Base-by-base conservation (phyloP, 1,284 basidiomycete species). In the Cutaneotrichosporon arboriforme region DNA sequence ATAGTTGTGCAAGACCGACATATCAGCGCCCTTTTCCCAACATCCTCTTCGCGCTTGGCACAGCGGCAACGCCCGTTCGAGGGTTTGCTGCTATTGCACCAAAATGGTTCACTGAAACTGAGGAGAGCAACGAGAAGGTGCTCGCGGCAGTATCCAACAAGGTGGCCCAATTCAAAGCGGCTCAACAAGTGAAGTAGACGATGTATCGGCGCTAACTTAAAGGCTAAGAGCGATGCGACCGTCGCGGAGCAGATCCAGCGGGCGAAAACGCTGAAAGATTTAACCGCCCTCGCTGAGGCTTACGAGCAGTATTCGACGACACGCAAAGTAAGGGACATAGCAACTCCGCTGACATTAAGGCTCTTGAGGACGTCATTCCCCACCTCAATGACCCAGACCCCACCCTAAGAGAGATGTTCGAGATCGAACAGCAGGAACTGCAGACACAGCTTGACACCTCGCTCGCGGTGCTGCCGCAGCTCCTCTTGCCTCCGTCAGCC, bases 341-440 rank as follows among this genome's bases (percentile, higher is more conserved):
- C 7, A 12, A 38, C 2, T 13, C 37, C 31, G 34, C 10, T 21
- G 45, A 18, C 38, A 22, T 26, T 31, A 17, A 89, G 86, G 79
- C 83, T 44, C 74, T 88, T 14, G 68, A 81, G 59, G 86, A 87
- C 58, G 83, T 84, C 0, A 66, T 77, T 4, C 68, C 79, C 0
- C 80, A 90, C 1, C 79, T 91, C 1, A 69, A 78, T n/a, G 88
- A 91, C 65, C 77, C 85, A 0, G 92, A 97, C 65, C 79, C 82
- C 1, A 78, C 81, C 14, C 84, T 97, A 78, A 83, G 86, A 3
- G 76, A 82, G 13, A 79, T 97, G 54, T 92, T 91, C 1, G 63
- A 74, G 4, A 83, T 86, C 46, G 93, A 97, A 66, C 79, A 84
- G 49, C 70, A 74, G 1, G 60, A 74, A 1, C 80, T 90, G 21